Evolutionary conservation across 2,329 filamentous ascomycete genomes (phyloP).

Genomic region (Drechslerella dactyloides): DNA sequence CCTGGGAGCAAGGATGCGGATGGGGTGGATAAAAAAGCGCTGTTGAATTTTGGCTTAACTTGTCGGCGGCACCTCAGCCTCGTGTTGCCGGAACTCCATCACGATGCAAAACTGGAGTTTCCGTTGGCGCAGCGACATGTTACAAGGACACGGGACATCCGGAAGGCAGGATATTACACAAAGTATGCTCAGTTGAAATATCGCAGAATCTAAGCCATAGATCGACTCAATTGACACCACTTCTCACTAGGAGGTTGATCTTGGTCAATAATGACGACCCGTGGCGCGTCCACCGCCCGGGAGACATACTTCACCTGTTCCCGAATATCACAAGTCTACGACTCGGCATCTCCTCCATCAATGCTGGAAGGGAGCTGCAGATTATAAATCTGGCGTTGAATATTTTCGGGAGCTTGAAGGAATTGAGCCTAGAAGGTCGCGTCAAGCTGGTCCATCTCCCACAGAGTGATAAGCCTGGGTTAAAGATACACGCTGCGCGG

Average conservation of each 20-base stretch:
- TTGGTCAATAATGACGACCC: neutral
- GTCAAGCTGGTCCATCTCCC: conserved; percentile 4
- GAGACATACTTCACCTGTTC: conserved; percentile 11
- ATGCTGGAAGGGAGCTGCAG: neutral
- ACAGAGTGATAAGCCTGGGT: neutral
- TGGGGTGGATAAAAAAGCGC: neutral
- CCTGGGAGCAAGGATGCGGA: neutral
- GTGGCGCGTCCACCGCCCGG: conserved; percentile 1
- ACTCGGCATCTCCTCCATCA: neutral
- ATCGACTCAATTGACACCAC: neutral
- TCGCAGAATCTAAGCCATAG: too few relatives aligned
- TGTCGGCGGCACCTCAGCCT: conserved; percentile 7
- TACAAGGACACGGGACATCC: conserved; percentile 6
- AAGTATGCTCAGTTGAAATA: neutral
- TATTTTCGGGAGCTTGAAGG: conserved; percentile 7
- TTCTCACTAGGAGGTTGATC: neutral
- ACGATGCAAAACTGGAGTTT: neutral
- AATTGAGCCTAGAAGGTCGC: conserved; percentile 4
- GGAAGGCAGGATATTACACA: conserved; percentile 4
- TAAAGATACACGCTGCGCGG: neutral
- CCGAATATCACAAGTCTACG: conserved; percentile 11
- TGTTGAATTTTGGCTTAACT: conserved; percentile 20
- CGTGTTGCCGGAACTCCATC: conserved; percentile 14
- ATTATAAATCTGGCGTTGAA: conserved; percentile 3
- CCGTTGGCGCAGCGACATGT: conserved; percentile 5